These are phyloP conservation scores for Globisporangium uncinulatum DNA, from an alignment of 352 stramenopile species.

Conservation along the genomic window DNA sequence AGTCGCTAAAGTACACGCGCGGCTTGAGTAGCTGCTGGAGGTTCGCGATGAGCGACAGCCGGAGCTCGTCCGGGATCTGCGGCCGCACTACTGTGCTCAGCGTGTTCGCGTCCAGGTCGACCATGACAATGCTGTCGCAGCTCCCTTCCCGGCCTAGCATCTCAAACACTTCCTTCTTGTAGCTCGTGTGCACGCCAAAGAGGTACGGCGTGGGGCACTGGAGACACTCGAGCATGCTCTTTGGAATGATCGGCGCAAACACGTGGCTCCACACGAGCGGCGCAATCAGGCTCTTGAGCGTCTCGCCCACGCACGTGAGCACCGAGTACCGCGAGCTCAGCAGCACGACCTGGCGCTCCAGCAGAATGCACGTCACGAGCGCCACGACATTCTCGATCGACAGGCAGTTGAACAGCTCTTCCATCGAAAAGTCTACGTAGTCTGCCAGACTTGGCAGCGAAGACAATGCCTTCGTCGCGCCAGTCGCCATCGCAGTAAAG, in stretches of 20 bases:
- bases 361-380: slow-evolving; percentile 66
- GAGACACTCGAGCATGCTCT: slow-evolving; percentile 76
- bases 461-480: slow-evolving; percentile 14
- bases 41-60: slow-evolving; percentile 31
- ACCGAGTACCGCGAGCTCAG: slow-evolving; percentile 78
- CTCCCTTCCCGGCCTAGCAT: slow-evolving; percentile 75
- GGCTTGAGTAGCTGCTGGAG: slow-evolving; percentile 67
- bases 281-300: slow-evolving; percentile 67
- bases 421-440: slow-evolving; percentile 77
- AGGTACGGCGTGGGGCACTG: slow-evolving; percentile 82
- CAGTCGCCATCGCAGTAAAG: slow-evolving; percentile 27
- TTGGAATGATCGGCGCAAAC: slow-evolving; percentile 76
- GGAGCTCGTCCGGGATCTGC: slow-evolving; percentile 40
- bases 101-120: slow-evolving; percentile 64
- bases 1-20: slow-evolving; percentile 74
- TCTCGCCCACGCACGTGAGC: slow-evolving; percentile 72
- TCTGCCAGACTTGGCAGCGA: slow-evolving; percentile 45
- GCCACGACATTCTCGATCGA: slow-evolving; percentile 63
- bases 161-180: slow-evolving; percentile 54
- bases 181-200: slow-evolving; percentile 81
- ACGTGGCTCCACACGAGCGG: slow-evolving; percentile 85
- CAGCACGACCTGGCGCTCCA: slow-evolving; percentile 75
- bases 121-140: slow-evolving; percentile 62
- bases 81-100: slow-evolving; percentile 36
- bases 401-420: slow-evolving; percentile 76